phyloP scores from a whole-genome alignment of 805 yeast genomes.

The Lipomyces japonicus region DNA sequence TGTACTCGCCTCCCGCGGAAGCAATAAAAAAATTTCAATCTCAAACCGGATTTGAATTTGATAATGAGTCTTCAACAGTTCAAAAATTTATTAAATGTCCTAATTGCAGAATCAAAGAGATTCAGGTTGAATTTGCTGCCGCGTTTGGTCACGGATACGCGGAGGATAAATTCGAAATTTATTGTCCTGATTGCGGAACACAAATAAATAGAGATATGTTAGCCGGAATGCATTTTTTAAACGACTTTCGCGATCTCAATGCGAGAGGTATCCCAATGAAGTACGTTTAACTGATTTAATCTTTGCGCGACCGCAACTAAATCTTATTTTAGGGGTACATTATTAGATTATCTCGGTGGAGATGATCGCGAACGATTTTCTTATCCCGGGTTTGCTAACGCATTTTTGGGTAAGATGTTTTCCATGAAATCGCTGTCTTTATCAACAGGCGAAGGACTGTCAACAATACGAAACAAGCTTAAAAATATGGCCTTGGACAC shows the following conservation, averaged over 20 bases:
- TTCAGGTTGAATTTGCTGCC: constrained; percentile 4
- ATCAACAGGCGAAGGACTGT: background rate
- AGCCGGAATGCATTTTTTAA: constrained; percentile 6
- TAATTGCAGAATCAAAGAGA: background rate
- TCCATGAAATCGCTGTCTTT: background rate
- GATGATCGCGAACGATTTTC: background rate
- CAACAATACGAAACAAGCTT: constrained; percentile 3
- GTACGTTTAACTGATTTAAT: background rate
- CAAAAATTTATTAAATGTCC: constrained; percentile 3
- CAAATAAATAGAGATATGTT: constrained; percentile 2
- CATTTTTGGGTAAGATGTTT: background rate
- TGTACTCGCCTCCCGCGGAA: constrained; percentile 6
- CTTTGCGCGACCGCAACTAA: background rate
- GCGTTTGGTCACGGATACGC: constrained; percentile 11
- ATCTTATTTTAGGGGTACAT: constrained; percentile 3
- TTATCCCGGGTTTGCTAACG: constrained; percentile 6
- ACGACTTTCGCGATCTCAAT: background rate
- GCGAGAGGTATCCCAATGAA: constrained; percentile 7
- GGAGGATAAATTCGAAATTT: constrained; percentile 3
- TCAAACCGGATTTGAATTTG: background rate
- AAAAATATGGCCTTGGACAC: background rate
- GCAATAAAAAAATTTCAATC: constrained; percentile 4
- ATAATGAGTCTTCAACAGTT: background rate
- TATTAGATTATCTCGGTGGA: constrained; percentile 2
- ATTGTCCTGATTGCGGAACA: constrained; percentile 7